These are phyloP conservation scores for Gentiana macrophylla DNA, from an alignment of 257 asterid species.

Conservation along the genomic window DNA sequence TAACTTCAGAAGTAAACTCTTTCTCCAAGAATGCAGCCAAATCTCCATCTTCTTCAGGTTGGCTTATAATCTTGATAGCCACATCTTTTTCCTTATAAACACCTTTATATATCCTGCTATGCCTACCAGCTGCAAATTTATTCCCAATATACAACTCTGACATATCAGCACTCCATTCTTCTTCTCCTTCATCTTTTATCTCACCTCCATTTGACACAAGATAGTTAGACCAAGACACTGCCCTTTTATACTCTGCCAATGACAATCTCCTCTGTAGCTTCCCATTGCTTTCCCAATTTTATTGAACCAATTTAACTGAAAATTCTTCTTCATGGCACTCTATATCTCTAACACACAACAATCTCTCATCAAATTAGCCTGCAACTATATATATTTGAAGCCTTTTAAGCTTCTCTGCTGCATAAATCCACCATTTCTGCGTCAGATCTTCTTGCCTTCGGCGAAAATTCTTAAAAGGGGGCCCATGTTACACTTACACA, in stretches of 20 bases:
- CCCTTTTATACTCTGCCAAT: constrained; percentile 81
- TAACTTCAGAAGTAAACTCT: constrained; percentile 83
- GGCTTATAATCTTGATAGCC: constrained; percentile 90
- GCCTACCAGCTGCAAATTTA: constrained; percentile 89
- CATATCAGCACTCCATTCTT: constrained; percentile 97
- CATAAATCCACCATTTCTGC: no score
- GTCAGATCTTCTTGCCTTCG: no score
- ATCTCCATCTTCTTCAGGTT: constrained; percentile 90
- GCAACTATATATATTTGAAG: no score
- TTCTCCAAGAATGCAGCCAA: constrained; percentile 84
- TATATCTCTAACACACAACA: not conserved
- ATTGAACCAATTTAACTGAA: constrained; percentile 52
- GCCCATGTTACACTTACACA: no score
- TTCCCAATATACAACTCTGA: constrained; percentile 85
- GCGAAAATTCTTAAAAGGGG: no score
- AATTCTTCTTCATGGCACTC: constrained; percentile 60
- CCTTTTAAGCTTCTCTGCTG: no score
- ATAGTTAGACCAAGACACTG: constrained; percentile 92
- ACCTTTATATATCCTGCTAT: constrained; percentile 90
- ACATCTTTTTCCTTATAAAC: constrained; percentile 79
- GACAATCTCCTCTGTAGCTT: constrained; percentile 88
- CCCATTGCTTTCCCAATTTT: constrained; percentile 60
- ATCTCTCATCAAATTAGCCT: constrained; percentile 2
- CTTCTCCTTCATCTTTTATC: constrained; percentile 64
- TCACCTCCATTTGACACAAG: constrained; percentile 78